These are phyloP conservation scores for Fusarium armeniacum DNA, from an alignment of 2,329 filamentous ascomycete species.

Conservation along the genomic window DNA sequence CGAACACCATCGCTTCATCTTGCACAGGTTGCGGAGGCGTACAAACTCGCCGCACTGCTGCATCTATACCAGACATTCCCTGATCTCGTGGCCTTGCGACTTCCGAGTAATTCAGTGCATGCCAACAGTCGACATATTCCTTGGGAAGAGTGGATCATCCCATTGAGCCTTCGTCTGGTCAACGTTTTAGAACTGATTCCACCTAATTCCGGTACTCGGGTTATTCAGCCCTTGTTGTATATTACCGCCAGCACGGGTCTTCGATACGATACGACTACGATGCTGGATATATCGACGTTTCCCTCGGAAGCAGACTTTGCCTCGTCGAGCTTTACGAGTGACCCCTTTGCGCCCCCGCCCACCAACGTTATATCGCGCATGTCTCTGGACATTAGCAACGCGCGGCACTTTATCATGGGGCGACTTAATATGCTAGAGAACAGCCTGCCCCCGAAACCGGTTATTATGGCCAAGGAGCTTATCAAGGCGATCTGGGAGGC, in stretches of 20 bases:
- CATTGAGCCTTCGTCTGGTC: slow-evolving; percentile 53
- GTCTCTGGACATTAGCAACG: slow-evolving; percentile 56
- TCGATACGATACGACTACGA: slow-evolving; percentile 43
- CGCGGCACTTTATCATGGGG: slow-evolving; percentile 57
- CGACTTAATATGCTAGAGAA: slow-evolving; percentile 57
- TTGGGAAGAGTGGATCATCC: slow-evolving; percentile 57
- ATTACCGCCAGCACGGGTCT: slow-evolving; percentile 56
- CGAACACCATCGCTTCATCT: slow-evolving; percentile 53
- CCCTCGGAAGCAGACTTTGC: slow-evolving; percentile 21
- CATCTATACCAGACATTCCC: slow-evolving; percentile 60
- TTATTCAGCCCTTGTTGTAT: slow-evolving; percentile 57
- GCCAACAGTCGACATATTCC: slow-evolving; percentile 46
- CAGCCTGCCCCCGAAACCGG: slow-evolving; percentile 58
- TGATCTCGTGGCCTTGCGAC: slow-evolving; percentile 52
- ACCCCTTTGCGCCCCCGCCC: slow-evolving; percentile 30
- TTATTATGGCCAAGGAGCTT: slow-evolving; percentile 59
- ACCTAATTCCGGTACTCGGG: slow-evolving; percentile 53
- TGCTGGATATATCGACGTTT: slow-evolving; percentile 39
- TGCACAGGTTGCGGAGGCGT: slow-evolving; percentile 57
- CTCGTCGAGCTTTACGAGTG: slow-evolving; percentile 6
- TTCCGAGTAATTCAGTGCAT: slow-evolving; percentile 47
- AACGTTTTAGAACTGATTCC: slow-evolving; percentile 55
- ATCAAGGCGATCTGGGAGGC: slow-evolving; percentile 59
- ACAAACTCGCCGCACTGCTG: slow-evolving; percentile 56
- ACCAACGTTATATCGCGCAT: slow-evolving; percentile 44